Evolutionary conservation across 2,329 filamentous ascomycete genomes (phyloP), one percentile per base, ranked within the genome.

Genomic region (Talaromyces piceae): DNA sequence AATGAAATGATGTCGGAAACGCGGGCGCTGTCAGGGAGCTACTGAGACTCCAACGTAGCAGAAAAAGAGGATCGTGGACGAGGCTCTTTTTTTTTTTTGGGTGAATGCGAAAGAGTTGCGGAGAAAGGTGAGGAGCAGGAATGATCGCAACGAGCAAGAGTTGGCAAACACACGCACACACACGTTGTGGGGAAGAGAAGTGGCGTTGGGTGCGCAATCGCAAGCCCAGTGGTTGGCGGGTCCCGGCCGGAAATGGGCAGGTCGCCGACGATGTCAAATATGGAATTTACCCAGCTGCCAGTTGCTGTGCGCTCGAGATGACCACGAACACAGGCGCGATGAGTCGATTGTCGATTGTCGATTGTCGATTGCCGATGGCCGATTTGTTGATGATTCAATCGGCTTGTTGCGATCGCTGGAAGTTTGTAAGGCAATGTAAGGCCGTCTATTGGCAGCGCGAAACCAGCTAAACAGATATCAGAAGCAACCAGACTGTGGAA

Each of bases 161-260:
- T 41, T 25, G n/a, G 28, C 26, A 33, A 46, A 46, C 25, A 37
- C 31, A 37, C 13, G 11, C 39, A 25, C 20, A 43, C 12, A 41
- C 20, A 43, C 20, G 39, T 43, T 43, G 39, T 43, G 39, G 39
- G 39, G 22, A 43, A 41, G 22, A 44, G n/a, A 46, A 30, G 44
- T 28, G 44, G 28, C 44, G 39, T n/a, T n/a, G n/a, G n/a, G n/a
- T 37, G 39, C 9, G 16, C 13, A n/a, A n/a, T n/a, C 16, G 39
- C 33, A 8, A 37, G 33, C 33, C 20, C 26, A 30, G 30, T 51
- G 49, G 49, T 51, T 51, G 49, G 49, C 45, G 49, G 49, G 49
- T 47, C 49, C 16, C 20, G 44, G 45, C 28, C 49, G 49, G 49
- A 51, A 51, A 37, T 47, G 43, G 49, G 28, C 20, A 45, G 25